These are phyloP conservation scores for Yamadazyma mexicana DNA, from an alignment of 1,139 yeast genomes.

Conservation along the genomic window DNA sequence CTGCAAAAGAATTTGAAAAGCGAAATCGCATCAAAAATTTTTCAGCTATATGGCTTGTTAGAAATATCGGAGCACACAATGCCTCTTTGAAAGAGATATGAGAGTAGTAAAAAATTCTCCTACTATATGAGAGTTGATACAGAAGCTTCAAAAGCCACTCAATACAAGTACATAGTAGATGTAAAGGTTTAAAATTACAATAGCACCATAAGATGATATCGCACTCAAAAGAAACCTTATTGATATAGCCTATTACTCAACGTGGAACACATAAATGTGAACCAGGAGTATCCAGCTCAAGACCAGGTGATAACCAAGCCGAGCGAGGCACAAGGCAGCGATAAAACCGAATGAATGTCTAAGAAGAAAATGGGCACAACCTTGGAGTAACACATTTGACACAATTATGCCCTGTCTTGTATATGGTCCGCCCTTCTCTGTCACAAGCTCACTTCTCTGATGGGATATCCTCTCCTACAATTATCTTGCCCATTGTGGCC, in stretches of 20 bases:
- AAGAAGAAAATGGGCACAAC: too few species aligned
- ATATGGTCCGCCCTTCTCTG: too few species aligned
- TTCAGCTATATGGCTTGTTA: not conserved
- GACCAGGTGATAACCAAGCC: slow-evolving; percentile 32
- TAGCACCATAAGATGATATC: slow-evolving; percentile 63
- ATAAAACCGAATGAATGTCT: not conserved
- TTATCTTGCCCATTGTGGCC: slow-evolving; percentile 19
- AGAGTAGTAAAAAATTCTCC: too few species aligned
- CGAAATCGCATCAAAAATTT: slow-evolving; percentile 12
- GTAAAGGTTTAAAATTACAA: slow-evolving; percentile 74
- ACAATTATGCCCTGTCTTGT: too few species aligned
- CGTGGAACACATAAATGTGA: not conserved
- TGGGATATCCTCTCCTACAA: not conserved
- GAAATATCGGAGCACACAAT: not conserved
- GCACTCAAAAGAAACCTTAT: slow-evolving; percentile 74
- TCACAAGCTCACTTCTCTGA: too few species aligned
- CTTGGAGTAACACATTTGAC: too few species aligned
- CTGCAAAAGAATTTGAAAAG: slow-evolving; percentile 1
- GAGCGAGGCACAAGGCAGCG: slow-evolving; percentile 73
- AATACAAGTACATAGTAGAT: slow-evolving; percentile 19
- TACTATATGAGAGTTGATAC: too few species aligned
- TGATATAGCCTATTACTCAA: slow-evolving; percentile 58
- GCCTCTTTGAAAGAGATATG: too few species aligned
- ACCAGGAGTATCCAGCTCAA: slow-evolving; percentile 55
- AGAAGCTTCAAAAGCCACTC: too few species aligned